Evolutionary conservation across 208 protist species (phyloP).

Genomic region (Naegleria lovaniensis): DNA sequence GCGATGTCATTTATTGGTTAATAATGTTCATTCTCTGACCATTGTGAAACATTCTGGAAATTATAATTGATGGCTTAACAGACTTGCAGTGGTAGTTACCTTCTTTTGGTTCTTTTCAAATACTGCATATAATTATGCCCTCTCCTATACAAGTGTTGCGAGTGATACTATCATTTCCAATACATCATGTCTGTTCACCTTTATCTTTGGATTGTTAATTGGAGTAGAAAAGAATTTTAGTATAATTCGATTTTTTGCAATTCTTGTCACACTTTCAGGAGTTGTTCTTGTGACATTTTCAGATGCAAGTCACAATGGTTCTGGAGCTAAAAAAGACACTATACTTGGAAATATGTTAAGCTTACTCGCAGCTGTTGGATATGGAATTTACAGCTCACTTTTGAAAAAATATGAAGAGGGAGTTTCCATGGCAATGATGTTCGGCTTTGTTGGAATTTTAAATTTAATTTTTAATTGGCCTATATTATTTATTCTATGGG

Average conservation of each 20-base stretch:
- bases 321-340: background rate
- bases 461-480: conserved; percentile 4
- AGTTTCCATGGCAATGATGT: conserved; percentile 14
- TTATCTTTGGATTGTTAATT: background rate
- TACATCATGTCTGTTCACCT: conserved; percentile 20
- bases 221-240: conserved; percentile 3
- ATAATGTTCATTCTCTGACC: too few species aligned
- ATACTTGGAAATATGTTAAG: conserved; percentile 5
- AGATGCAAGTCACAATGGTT: background rate
- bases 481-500: background rate
- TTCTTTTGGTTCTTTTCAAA: conserved; percentile 22
- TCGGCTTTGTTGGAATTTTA: conserved; percentile 16
- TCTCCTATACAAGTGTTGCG: background rate
- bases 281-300: conserved; percentile 3
- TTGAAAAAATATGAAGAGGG: background rate
- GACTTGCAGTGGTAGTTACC: background rate
- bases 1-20: too few species aligned
- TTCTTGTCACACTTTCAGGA: background rate
- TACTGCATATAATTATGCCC: conserved; percentile 9
- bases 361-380: background rate
- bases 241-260: conserved; percentile 9
- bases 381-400: background rate
- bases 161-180: background rate
- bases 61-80: too few species aligned
- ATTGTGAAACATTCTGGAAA: too few species aligned